Evolutionary conservation across 495 filamentous ascomycete species (phyloP).

Genomic region (Xylaria longipes): DNA sequence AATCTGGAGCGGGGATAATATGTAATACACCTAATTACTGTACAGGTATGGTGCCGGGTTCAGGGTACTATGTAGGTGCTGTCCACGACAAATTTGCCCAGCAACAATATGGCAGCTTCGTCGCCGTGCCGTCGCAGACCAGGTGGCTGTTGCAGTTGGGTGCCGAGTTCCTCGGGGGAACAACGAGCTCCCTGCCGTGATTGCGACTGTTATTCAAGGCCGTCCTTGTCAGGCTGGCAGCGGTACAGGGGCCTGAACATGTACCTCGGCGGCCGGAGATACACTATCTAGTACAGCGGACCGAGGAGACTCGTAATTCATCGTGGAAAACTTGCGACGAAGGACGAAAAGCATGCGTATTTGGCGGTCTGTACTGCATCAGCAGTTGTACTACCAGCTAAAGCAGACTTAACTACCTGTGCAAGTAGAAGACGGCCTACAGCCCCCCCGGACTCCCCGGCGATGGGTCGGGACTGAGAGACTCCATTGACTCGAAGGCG

Average conservation of each 20-base stretch:
- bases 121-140: neutral
- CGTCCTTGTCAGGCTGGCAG: conserved; percentile 2
- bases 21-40: conserved; percentile 3
- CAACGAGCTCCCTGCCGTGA: conserved; percentile 9
- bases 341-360: neutral
- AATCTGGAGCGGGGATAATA: neutral
- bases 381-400: neutral
- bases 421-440: neutral
- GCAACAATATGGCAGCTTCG: neutral
- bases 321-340: neutral
- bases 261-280: conserved; percentile 1
- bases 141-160: neutral
- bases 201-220: neutral
- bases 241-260: neutral
- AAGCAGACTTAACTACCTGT: neutral
- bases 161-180: conserved; percentile 3
- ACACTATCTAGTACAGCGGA: neutral
- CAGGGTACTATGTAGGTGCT: neutral
- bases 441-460: neutral
- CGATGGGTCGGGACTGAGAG: neutral
- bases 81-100: conserved; percentile 9
- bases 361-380: neutral
- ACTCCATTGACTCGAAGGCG: conserved; percentile 12
- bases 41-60: neutral
- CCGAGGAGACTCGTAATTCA: neutral